Conservation (phyloP, 2,329 filamentous ascomycete species). For the Amauroascus niger region DNA sequence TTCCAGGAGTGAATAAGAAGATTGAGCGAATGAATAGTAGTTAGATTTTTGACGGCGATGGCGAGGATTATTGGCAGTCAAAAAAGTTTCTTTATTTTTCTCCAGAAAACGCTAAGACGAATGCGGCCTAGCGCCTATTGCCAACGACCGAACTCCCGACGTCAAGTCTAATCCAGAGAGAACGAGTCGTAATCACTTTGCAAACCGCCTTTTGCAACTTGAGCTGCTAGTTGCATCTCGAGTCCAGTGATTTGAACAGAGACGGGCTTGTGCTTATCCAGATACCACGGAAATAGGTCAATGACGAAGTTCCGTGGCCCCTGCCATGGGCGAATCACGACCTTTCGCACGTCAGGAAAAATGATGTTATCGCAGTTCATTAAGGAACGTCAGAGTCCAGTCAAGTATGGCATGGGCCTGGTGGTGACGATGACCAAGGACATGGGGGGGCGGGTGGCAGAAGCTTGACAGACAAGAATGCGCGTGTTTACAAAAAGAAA, state of each 20-base stretch:
- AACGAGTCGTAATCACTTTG: no score
- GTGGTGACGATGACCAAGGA: constrained; percentile 78
- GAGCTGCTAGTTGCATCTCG: no score
- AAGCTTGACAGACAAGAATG: constrained; percentile 76
- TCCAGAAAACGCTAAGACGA: neutral
- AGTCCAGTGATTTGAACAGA: no score
- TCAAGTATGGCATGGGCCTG: constrained; percentile 91
- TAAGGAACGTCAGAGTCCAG: constrained; percentile 82
- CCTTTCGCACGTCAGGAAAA: no score
- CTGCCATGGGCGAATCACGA: no score
- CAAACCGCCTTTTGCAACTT: no score
- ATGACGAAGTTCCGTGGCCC: no score
- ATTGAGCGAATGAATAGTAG: neutral
- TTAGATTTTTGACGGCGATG: no score
- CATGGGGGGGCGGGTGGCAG: constrained; percentile 80
- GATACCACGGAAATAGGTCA: no score
- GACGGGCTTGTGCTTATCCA: no score
- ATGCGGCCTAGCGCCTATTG: constrained; percentile 2
- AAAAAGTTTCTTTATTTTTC: neutral
- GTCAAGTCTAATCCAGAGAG: no score
- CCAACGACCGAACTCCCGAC: no score
- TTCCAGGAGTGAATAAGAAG: neutral
- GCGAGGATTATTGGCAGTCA: neutral
- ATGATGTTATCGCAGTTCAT: constrained; percentile 76
- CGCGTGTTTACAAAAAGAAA: constrained; percentile 87